Percentiles rank a stretch among this genome's conserved stretches.
phyloP scores from a whole-genome alignment of 306 rosid genomes.

The Lupinus albus region DNA sequence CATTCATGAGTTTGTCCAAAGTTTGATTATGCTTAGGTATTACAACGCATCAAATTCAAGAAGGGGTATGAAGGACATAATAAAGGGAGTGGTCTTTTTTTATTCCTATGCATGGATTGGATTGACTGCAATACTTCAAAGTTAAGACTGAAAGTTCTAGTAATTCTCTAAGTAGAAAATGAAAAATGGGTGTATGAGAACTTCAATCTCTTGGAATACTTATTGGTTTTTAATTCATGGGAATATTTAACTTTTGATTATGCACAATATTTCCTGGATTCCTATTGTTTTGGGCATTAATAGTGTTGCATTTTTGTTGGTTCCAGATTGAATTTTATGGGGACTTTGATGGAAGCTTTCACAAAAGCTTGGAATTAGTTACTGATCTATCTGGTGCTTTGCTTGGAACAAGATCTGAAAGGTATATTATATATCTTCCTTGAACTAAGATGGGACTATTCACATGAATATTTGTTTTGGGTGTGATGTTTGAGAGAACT shows the following conservation, averaged over 20 bases:
- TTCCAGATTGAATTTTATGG: constrained; percentile 89
- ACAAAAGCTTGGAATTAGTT: constrained; percentile 81
- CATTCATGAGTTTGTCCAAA: neutral
- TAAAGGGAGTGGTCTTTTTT: neutral
- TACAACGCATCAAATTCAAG: neutral
- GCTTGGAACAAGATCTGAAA: constrained; percentile 84
- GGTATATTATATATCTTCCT: constrained; percentile 48
- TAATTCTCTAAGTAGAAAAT: neutral
- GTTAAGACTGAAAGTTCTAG: neutral
- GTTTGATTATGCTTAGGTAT: neutral
- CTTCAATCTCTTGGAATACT: constrained; percentile 1
- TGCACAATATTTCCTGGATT: neutral
- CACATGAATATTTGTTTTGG: neutral
- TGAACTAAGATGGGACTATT: constrained; percentile 25
- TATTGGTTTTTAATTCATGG: neutral
- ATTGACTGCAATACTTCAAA: neutral
- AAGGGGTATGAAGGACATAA: neutral
- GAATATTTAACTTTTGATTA: neutral
- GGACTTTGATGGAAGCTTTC: constrained; percentile 91
- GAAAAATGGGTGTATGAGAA: constrained; percentile 2
- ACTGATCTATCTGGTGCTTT: constrained; percentile 86
- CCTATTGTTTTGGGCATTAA: neutral
- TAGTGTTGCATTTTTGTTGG: constrained; percentile 19
- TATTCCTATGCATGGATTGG: neutral
- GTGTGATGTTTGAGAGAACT: constrained; percentile 27